Conservation (phyloP, 2,329 filamentous ascomycete species). For the Fusarium tuaranense region DNA sequence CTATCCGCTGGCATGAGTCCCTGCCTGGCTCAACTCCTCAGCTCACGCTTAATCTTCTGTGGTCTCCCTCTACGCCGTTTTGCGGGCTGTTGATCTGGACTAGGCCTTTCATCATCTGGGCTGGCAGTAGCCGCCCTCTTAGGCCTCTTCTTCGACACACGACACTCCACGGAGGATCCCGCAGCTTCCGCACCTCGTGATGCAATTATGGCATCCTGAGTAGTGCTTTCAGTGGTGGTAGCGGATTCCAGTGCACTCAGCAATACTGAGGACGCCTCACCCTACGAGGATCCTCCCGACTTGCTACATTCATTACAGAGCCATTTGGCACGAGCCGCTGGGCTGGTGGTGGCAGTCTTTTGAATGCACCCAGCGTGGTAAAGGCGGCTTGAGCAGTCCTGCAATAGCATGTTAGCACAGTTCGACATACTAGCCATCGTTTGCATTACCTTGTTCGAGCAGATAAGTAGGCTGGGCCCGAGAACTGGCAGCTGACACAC, state of each 20-base stretch:
- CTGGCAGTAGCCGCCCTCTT: neutral
- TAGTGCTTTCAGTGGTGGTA: neutral
- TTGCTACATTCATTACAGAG: conserved; percentile 57
- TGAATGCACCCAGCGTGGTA: conserved; percentile 63
- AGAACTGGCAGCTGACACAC: conserved; percentile 62
- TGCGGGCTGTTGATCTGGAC: neutral
- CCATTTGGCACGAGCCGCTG: conserved; percentile 55
- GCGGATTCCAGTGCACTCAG: conserved; percentile 6
- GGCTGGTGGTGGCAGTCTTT: conserved; percentile 49
- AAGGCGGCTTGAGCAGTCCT: conserved; percentile 58
- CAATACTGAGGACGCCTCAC: conserved; percentile 33
- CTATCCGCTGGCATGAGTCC: conserved; percentile 6
- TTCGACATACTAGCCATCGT: neutral
- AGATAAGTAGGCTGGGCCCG: conserved; percentile 61
- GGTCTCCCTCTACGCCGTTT: conserved; percentile 14
- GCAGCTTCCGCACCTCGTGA: conserved; percentile 12
- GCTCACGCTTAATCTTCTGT: conserved; percentile 7
- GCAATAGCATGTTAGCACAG: conserved; percentile 24
- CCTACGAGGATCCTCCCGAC: conserved; percentile 42
- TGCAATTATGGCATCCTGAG: neutral
- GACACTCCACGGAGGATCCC: conserved; percentile 6
- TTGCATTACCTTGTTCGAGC: conserved; percentile 60
- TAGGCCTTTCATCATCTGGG: neutral
- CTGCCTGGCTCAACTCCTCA: neutral
- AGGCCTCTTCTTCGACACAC: neutral